Percentiles rank a stretch among this genome's conserved stretches.
Evolutionary conservation across 2,329 filamentous ascomycete genomes (phyloP).

Genomic region (Lecanosticta acicola): DNA sequence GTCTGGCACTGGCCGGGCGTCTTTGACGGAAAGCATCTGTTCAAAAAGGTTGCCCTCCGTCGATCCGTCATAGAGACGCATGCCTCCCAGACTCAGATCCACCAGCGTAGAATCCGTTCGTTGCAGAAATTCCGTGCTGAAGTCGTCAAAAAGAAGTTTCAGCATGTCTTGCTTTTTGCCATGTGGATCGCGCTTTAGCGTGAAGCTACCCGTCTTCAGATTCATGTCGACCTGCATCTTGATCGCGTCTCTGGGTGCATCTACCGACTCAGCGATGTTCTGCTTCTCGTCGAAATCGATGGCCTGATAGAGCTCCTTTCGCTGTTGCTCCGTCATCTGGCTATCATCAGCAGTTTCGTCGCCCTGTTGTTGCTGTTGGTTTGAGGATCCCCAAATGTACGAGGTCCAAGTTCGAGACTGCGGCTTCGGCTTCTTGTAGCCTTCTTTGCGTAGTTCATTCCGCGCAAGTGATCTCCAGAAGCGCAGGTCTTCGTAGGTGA

Average conservation of each 20-base stretch:
- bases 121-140: conserved; percentile 83
- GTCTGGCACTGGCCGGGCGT: conserved; percentile 58
- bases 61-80: conserved; percentile 93
- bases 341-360: conserved; percentile 69
- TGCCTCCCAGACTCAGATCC: conserved; percentile 82
- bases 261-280: conserved; percentile 77
- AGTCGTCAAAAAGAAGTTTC: conserved; percentile 88
- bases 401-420: conserved; percentile 77
- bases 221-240: conserved; percentile 90
- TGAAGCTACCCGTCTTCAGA: conserved; percentile 94
- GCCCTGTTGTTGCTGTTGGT: conserved; percentile 33
- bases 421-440: conserved; percentile 70
- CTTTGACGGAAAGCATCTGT: conserved; percentile 94
- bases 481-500: conserved; percentile 88
- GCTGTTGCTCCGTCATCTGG: conserved; percentile 89
- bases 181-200: conserved; percentile 77
- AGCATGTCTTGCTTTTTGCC: conserved; percentile 74
- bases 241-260: conserved; percentile 82
- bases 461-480: conserved; percentile 95
- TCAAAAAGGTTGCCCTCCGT: conserved; percentile 86
- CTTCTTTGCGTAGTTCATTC: conserved; percentile 90
- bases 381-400: conserved; percentile 77
- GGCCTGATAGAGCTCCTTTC: conserved; percentile 91
- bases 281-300: conserved; percentile 99
- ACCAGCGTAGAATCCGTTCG: conserved; percentile 85